Percentiles rank a stretch among this genome's conserved stretches.
Evolutionary conservation across 257 asterid species (phyloP).

Genomic region (Solanum sparsipilum): DNA sequence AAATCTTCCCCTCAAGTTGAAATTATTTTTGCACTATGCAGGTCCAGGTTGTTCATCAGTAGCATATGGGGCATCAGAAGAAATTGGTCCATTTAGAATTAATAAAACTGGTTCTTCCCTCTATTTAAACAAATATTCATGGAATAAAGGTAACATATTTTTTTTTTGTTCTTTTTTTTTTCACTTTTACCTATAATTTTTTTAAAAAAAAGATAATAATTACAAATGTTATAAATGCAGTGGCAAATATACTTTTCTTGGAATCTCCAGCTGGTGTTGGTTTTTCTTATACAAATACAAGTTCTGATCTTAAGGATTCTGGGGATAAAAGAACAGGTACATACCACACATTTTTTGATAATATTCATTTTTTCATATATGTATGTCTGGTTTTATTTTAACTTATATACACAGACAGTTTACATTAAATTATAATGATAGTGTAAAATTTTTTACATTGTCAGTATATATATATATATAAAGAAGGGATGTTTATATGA

Average conservation of each 20-base stretch:
- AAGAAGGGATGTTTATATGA: neutral
- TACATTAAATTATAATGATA: neutral
- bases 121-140: slow-evolving; percentile 52
- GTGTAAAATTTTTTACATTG: neutral
- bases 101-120: slow-evolving; percentile 52
- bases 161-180: neutral
- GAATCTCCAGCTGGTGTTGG: slow-evolving; percentile 97
- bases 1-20: neutral
- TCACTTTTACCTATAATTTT: neutral
- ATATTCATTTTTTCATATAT: neutral
- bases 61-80: slow-evolving; percentile 91
- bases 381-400: neutral
- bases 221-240: slow-evolving; percentile 16
- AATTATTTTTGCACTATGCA: slow-evolving; percentile 17
- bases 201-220: neutral
- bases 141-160: slow-evolving; percentile 54
- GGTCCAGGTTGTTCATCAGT: slow-evolving; percentile 95
- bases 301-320: slow-evolving; percentile 44
- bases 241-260: slow-evolving; percentile 63
- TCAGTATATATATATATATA: neutral
- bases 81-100: slow-evolving; percentile 77
- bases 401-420: neutral
- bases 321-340: slow-evolving; percentile 76
- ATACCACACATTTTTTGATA: neutral
- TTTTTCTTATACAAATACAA: slow-evolving; percentile 72